phyloP scores from a whole-genome alignment of 176 grass and related monocot genomes.

The Oryza australiensis region DNA sequence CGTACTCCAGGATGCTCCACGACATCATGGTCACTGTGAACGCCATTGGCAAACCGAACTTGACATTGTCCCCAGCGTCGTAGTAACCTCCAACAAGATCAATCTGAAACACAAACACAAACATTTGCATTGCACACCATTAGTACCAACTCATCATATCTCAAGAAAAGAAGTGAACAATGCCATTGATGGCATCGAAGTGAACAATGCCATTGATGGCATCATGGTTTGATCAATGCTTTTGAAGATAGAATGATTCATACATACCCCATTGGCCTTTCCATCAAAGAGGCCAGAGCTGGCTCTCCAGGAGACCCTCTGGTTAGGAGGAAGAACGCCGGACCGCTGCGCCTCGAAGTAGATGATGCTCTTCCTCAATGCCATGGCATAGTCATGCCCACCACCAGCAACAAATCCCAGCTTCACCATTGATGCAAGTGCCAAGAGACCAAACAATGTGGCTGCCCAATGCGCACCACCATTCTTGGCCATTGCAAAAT shows the following conservation, averaged over 20 bases:
- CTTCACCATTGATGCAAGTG: conserved; percentile 23
- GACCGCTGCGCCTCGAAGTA: conserved; percentile 96
- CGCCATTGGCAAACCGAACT: conserved; percentile 92
- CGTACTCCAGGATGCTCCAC: conserved; percentile 91
- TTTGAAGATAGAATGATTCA: neutral
- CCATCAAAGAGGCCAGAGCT: conserved; percentile 87
- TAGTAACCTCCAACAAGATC: conserved; percentile 95
- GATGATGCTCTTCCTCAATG: conserved; percentile 82
- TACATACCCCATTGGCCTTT: conserved; percentile 80
- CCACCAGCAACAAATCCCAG: conserved; percentile 21
- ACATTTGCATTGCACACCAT: neutral
- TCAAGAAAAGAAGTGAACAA: too few species aligned
- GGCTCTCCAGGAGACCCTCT: conserved; percentile 77
- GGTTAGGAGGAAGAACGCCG: conserved; percentile 63
- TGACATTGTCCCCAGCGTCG: conserved; percentile 90
- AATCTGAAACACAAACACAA: conserved; percentile 33
- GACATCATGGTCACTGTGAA: conserved; percentile 98
- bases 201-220: neutral
- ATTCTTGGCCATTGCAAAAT: conserved; percentile 29
- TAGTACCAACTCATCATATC: neutral
- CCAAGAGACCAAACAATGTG: conserved; percentile 20
- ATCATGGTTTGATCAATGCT: neutral
- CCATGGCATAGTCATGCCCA: conserved; percentile 74
- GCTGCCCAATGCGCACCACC: neutral
- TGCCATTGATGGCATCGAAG: neutral